A percentile compares a stretch with the other conserved stretches of the same genome.
Conservation (phyloP, 2,329 filamentous ascomycete genomes). For the Trichoderma sp. region DNA sequence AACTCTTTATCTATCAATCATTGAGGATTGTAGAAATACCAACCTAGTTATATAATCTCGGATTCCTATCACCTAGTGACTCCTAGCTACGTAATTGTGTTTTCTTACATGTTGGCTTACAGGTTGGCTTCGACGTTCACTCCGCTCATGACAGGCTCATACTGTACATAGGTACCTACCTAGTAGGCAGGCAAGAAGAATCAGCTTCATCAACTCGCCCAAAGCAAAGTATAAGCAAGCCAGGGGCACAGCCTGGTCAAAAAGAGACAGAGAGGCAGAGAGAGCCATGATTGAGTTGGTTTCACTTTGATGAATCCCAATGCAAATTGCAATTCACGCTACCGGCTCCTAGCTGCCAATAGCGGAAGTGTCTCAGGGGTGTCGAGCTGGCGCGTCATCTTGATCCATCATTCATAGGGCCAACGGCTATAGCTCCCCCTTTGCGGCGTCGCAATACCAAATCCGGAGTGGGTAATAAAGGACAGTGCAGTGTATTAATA, state of each 20-base stretch:
- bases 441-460: neutral
- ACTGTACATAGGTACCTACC: neutral
- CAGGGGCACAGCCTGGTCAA: neutral
- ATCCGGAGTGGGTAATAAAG: neutral
- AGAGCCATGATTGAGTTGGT: neutral
- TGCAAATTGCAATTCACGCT: neutral
- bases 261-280: neutral
- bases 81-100: too few species aligned
- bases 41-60: neutral
- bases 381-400: neutral
- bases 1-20: neutral
- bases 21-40: neutral
- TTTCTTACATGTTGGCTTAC: neutral
- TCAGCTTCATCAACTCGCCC: neutral
- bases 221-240: neutral
- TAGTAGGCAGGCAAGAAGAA: neutral
- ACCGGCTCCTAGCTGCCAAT: neutral
- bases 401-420: neutral
- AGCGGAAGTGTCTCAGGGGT: neutral
- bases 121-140: neutral
- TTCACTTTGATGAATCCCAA: neutral
- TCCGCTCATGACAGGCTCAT: neutral
- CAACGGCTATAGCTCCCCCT: neutral
- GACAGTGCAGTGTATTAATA: neutral
- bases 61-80: neutral